phyloP scores from a whole-genome alignment of 1,139 yeast species.

The Blastobotrys serpentis region DNA sequence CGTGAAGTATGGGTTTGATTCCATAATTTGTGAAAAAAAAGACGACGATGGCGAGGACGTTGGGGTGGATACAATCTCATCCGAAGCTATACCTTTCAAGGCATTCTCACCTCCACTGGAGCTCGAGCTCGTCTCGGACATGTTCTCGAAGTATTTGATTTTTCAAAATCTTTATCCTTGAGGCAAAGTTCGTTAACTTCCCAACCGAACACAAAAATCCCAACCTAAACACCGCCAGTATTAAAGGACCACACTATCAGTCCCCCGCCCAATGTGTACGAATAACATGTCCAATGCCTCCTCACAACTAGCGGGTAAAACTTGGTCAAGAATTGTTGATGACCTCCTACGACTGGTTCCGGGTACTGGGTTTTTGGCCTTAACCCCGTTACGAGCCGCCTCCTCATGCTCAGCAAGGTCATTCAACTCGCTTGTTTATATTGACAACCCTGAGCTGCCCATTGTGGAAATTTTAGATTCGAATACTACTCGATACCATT shows the following conservation, averaged over 20 bases:
- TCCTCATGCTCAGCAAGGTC: conserved; percentile 17
- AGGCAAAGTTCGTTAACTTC: too few relatives aligned
- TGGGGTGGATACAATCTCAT: background rate
- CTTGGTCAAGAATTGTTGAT: conserved; percentile 32
- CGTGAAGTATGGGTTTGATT: conserved; percentile 87
- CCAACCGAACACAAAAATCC: background rate
- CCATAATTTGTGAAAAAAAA: conserved; percentile 49
- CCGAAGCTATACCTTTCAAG: background rate
- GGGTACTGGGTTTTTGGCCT: conserved; percentile 23
- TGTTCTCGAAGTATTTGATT: background rate
- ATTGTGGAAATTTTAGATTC: conserved; percentile 17
- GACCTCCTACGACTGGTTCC: conserved; percentile 29
- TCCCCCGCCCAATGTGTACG: background rate
- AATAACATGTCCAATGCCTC: background rate
- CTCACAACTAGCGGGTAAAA: conserved; percentile 26
- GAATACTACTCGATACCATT: conserved; percentile 12
- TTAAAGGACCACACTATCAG: background rate
- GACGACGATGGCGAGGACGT: background rate
- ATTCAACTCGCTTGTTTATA: conserved; percentile 17
- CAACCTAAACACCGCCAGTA: background rate
- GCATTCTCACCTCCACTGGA: too few relatives aligned
- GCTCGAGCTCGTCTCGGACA: background rate
- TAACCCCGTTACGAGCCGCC: conserved; percentile 25
- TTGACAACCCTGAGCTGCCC: conserved; percentile 15
- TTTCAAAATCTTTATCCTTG: too few relatives aligned